These are phyloP conservation scores for Mixia osmundae DNA, from an alignment of 1,284 basidiomycete genomes.

Conservation along the genomic window DNA sequence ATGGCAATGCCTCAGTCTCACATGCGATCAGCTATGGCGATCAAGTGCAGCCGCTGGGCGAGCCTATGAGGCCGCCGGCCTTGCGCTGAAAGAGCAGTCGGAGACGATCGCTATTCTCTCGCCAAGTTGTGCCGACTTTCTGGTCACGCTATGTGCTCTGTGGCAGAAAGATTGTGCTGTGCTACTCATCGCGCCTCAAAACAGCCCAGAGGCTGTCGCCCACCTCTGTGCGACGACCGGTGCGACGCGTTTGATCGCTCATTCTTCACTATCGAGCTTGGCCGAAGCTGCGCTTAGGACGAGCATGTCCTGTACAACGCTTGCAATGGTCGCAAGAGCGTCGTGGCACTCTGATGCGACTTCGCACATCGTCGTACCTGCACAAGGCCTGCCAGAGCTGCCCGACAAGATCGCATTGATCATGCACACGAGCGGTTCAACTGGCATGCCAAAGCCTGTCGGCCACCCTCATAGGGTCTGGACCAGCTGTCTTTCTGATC, in stretches of 20 bases:
- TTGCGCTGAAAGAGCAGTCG: too few species aligned
- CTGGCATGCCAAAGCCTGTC: constrained; percentile 30
- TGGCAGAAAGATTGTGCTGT: constrained; percentile 23
- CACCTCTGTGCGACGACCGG: constrained; percentile 32
- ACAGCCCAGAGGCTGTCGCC: constrained; percentile 33
- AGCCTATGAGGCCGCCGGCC: too few species aligned
- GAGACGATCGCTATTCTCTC: constrained; percentile 22
- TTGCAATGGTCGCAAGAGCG: too few species aligned
- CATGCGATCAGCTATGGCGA: too few species aligned
- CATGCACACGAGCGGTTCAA: constrained; percentile 39
- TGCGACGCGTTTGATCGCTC: constrained; percentile 26
- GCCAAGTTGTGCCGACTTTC: constrained; percentile 24
- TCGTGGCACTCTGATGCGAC: too few species aligned
- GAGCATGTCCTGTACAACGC: too few species aligned
- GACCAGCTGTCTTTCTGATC: constrained; percentile 13
- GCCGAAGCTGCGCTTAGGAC: too few species aligned
- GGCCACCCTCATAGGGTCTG: constrained; percentile 24
- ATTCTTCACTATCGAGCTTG: background rate
- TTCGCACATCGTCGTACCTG: too few species aligned
- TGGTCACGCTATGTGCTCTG: constrained; percentile 22
- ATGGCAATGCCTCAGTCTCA: too few species aligned
- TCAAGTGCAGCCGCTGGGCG: too few species aligned
- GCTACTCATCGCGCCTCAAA: constrained; percentile 27
- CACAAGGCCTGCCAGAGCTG: too few species aligned
- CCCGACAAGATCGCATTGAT: constrained; percentile 29